These are phyloP conservation scores for Tulasnella sp. DNA, from an alignment of 768 basidiomycete species.

Conservation along the genomic window DNA sequence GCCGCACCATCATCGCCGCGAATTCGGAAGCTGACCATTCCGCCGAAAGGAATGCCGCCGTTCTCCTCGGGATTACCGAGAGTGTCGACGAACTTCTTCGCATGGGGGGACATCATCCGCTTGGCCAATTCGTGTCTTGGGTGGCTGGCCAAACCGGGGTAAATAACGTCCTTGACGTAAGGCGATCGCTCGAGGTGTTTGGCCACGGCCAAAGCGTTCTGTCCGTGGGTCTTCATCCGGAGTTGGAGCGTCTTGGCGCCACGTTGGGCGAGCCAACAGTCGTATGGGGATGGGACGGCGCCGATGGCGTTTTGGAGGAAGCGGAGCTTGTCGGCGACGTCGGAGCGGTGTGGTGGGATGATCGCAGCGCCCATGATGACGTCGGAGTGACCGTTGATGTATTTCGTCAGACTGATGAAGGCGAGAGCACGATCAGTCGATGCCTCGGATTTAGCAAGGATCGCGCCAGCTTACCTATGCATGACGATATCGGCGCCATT, in stretches of 20 bases:
- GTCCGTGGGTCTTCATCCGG: constrained; percentile 83
- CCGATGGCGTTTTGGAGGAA: constrained; percentile 92
- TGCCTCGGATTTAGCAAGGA: background rate
- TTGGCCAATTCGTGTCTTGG: constrained; percentile 43
- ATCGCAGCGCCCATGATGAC: constrained; percentile 88
- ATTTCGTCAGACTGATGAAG: constrained; percentile 70
- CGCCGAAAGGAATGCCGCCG: constrained; percentile 81
- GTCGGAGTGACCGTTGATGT: constrained; percentile 92
- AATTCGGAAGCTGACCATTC: constrained; percentile 81
- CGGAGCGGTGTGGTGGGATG: constrained; percentile 46
- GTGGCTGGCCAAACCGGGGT: constrained; percentile 77
- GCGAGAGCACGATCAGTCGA: background rate
- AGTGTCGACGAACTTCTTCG: constrained; percentile 61
- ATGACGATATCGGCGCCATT: constrained; percentile 82
- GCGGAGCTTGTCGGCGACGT: constrained; percentile 60
- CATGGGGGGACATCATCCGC: constrained; percentile 61
- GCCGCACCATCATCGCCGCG: constrained; percentile 55
- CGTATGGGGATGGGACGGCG: constrained; percentile 81
- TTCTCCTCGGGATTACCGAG: constrained; percentile 44
- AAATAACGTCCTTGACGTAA: constrained; percentile 78
- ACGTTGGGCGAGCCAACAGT: constrained; percentile 87
- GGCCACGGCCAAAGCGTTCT: constrained; percentile 79
- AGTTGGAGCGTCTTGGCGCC: constrained; percentile 90
- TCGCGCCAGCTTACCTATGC: constrained; percentile 47
- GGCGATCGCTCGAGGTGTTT: constrained; percentile 56